Evolutionary conservation across 306 rosid genomes (phyloP).

Genomic region (Glycine latifolia): DNA sequence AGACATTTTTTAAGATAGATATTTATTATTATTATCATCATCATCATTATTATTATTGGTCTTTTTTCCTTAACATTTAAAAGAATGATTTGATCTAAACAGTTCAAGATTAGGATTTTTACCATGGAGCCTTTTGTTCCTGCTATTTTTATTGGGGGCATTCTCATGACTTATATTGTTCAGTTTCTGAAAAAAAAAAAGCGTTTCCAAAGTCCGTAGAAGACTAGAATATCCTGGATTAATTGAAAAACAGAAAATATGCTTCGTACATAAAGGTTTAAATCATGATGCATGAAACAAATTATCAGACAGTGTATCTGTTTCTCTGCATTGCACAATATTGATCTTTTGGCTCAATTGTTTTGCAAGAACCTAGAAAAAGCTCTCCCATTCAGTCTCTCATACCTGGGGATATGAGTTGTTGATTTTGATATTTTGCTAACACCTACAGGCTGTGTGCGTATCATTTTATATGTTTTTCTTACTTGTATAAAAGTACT

Average conservation of each 20-base stretch:
- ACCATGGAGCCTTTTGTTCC: conserved; percentile 5
- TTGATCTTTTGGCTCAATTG: conserved; percentile 31
- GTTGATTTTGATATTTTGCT: conserved; percentile 26
- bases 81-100: conserved; percentile 21
- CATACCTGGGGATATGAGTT: conserved; percentile 10
- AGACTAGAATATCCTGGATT: conserved; percentile 14
- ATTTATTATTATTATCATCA: not conserved
- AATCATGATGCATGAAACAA: conserved; percentile 24
- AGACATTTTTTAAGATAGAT: conserved; percentile 13
- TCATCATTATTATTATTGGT: not conserved
- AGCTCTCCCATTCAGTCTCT: not conserved
- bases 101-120: conserved; percentile 13
- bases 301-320: conserved; percentile 20
- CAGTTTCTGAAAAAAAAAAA: not conserved
- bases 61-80: conserved; percentile 5
- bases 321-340: conserved; percentile 13
- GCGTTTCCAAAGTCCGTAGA: not conserved
- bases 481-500: conserved; percentile 1
- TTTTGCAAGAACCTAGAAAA: conserved; percentile 36
- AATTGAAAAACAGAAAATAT: conserved; percentile 28
- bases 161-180: conserved; percentile 7
- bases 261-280: conserved; percentile 18
- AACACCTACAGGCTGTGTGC: not conserved
- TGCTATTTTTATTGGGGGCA: conserved; percentile 5
- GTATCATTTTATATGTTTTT: conserved; percentile 28